Conservation (phyloP, 768 basidiomycete genomes). For the Agrocybe chaxingu region DNA sequence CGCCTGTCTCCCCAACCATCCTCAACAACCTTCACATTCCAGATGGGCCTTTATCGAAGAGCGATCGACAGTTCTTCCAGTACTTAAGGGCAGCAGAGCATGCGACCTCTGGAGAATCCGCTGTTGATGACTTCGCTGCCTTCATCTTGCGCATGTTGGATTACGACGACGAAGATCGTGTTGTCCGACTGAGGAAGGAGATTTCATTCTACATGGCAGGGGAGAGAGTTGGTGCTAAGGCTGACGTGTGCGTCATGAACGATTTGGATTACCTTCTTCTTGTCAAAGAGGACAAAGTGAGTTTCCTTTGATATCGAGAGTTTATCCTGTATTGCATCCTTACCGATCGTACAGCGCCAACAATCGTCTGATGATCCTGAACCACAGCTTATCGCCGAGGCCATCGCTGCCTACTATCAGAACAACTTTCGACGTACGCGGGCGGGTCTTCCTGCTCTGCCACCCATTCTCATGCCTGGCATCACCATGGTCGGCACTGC, state of each 20-base stretch:
- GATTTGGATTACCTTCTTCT: constrained; percentile 19
- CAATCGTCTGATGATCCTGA: constrained; percentile 18
- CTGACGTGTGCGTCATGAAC: constrained; percentile 23
- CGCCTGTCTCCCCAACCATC: too few species aligned
- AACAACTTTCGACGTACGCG: constrained; percentile 18
- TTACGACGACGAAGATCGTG: constrained; percentile 11
- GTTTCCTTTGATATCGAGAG: not conserved
- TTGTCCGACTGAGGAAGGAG: constrained; percentile 8
- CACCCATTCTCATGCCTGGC: constrained; percentile 15
- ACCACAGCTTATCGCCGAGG: constrained; percentile 27
- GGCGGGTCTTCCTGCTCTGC: constrained; percentile 12
- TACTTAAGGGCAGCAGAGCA: too few species aligned
- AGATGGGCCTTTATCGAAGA: too few species aligned
- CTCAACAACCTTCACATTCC: not conserved
- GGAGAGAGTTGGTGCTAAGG: constrained; percentile 12
- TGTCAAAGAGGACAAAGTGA: constrained; percentile 23
- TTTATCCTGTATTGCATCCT: too few species aligned
- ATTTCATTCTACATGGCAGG: constrained; percentile 2
- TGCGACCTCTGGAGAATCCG: too few species aligned
- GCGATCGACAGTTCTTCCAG: too few species aligned
- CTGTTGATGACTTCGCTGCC: constrained; percentile 18
- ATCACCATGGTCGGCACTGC: constrained; percentile 26
- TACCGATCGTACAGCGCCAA: not conserved
- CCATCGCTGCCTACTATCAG: constrained; percentile 28
- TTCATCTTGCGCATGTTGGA: constrained; percentile 18